These are phyloP conservation scores for Solanum dulcamara DNA, from an alignment of 257 asterid genomes.

Conservation along the genomic window DNA sequence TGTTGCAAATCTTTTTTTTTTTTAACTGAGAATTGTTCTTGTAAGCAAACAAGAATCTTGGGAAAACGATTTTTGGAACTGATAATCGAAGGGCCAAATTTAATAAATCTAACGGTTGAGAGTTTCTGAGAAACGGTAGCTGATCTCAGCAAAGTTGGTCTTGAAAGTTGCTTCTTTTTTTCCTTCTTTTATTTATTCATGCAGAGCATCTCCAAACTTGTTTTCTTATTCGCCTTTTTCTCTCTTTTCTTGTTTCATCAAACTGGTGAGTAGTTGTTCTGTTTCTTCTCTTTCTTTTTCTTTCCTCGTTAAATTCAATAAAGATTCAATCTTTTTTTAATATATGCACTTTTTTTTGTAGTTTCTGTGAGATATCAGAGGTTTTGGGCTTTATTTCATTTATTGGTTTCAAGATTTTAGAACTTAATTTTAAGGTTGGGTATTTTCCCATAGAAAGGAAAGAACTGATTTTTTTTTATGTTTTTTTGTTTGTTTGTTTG, in stretches of 20 bases:
- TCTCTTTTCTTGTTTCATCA: neutral
- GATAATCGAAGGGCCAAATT: slow-evolving; percentile 4
- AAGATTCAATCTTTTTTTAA: neutral
- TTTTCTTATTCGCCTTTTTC: neutral
- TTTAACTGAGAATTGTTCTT: neutral
- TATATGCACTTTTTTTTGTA: neutral
- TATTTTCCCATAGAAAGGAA: neutral
- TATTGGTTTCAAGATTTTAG: neutral
- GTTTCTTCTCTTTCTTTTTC: no score
- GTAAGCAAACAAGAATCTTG: slow-evolving; percentile 18
- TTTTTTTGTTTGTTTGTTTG: neutral
- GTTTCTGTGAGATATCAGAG: neutral
- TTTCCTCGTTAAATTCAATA: neutral
- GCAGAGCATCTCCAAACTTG: neutral
- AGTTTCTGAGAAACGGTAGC: neutral
- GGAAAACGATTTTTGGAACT: slow-evolving; percentile 12
- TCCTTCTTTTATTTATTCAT: slow-evolving; percentile 17
- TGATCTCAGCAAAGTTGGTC: slow-evolving; percentile 7
- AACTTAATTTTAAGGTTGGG: neutral
- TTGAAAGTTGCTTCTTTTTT: neutral
- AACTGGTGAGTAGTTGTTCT: neutral
- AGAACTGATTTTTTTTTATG: neutral
- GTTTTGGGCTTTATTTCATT: neutral
- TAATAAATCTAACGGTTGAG: slow-evolving; percentile 17
- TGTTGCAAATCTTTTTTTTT: neutral